These are phyloP conservation scores for Rhodotorula sp. DNA, from an alignment of 1,284 basidiomycete species.

Conservation along the genomic window DNA sequence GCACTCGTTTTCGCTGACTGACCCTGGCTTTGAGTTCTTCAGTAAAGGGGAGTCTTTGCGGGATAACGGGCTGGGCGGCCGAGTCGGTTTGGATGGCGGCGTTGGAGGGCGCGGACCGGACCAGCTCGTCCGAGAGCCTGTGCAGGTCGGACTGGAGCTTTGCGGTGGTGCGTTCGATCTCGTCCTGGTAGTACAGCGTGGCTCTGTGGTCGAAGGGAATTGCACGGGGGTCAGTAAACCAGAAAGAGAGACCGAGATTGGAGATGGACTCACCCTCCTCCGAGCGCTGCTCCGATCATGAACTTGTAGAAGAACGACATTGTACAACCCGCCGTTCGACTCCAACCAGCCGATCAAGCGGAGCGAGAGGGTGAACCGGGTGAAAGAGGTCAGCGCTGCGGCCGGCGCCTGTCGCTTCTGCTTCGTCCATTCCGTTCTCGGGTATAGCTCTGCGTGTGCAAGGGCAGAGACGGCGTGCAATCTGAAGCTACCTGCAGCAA, in stretches of 20 bases:
- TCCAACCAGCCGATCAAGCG: neutral
- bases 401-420: too few relatives aligned
- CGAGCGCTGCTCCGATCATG: conserved; percentile 22
- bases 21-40: conserved; percentile 31
- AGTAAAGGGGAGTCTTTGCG: conserved; percentile 20
- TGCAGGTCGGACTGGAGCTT: conserved; percentile 21
- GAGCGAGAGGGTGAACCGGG: neutral
- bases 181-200: conserved; percentile 28
- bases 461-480: too few relatives aligned
- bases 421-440: too few relatives aligned
- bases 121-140: conserved; percentile 17
- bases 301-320: conserved; percentile 35
- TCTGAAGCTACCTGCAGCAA: too few relatives aligned
- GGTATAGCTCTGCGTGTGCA: too few relatives aligned
- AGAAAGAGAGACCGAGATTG: neutral
- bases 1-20: neutral
- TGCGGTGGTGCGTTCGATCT: conserved; percentile 16
- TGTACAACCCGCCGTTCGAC: neutral
- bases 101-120: neutral
- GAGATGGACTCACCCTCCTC: conserved; percentile 11
- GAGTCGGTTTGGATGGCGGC: neutral
- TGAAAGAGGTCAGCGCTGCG: too few relatives aligned
- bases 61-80: conserved; percentile 12
- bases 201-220: neutral
- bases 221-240: neutral